Base-by-base conservation (phyloP, 106 monocot species). In the Acanthochlamys bracteata region DNA sequence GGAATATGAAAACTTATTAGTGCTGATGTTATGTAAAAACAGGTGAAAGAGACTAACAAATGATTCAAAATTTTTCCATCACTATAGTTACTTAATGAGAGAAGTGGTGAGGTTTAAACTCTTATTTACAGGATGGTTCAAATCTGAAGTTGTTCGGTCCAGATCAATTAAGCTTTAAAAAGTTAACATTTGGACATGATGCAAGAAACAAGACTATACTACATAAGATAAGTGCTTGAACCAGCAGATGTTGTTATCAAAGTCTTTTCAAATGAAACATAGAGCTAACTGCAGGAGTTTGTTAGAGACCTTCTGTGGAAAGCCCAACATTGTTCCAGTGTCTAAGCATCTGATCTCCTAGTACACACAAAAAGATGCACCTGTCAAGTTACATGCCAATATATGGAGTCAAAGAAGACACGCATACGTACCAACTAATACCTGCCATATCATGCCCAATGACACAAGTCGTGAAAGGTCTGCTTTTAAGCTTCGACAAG, bases 371-470 rank as follows among this genome's bases (percentile, higher is more conserved):
- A 20, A 47, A 79, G 53, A 26, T 53, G 65, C 52, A 61, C 3
- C 42, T 15, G 52, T 63, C 14, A 62, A 60, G 26, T 0, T 49
- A 49, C 12, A 49, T 55, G 15, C 2, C 20, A 47, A 67, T 17
- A 21, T 25, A 68, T 9, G 68, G 25, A 25, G 7, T 23, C 0
- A 42, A n/a, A n/a, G 42, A 55, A 57, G 24, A 33, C 6, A 6
- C 6, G 33, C 33, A 33, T 33, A 33, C 33, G 1, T 33, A 33
- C 33, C n/a, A 33, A 6, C 33, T 15, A 42, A 39, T 60, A 89
- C 93, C 89, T 81, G 89, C 93, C 53, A 88, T 75, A 58, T 93
- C 93, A 46, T 41, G 42, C 42, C 93, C 93, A 65, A 89, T 60
- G 61, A 86, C 79, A 71, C 93, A 86, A 57, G 89, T 86, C 60